phyloP scores from a whole-genome alignment of 1,284 basidiomycete genomes.

The Sparassis latifolia region DNA sequence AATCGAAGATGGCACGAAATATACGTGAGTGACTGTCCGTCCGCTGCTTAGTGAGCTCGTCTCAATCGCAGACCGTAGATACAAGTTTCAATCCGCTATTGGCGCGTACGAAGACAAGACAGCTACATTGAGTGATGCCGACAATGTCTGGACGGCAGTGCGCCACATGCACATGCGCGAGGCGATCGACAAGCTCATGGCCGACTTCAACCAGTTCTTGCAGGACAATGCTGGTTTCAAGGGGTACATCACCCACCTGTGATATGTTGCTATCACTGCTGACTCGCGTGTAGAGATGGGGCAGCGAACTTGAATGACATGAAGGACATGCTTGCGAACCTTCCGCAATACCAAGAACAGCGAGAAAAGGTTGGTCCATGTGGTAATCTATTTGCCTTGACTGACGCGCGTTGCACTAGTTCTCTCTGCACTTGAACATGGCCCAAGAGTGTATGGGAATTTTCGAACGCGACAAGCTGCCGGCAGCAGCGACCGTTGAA shows the following conservation, averaged over 20 bases:
- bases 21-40: constrained; percentile 54
- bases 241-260: constrained; percentile 35
- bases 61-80: constrained; percentile 37
- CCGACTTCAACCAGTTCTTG: constrained; percentile 90
- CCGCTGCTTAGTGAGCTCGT: neutral
- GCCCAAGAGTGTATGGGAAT: constrained; percentile 95
- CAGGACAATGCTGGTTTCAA: constrained; percentile 92
- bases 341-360: constrained; percentile 95
- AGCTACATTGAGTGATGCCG: constrained; percentile 78
- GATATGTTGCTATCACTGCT: neutral
- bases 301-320: constrained; percentile 91
- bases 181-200: constrained; percentile 94
- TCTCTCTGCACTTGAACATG: constrained; percentile 95
- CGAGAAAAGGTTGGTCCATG: constrained; percentile 73
- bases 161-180: constrained; percentile 99
- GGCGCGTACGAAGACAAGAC: constrained; percentile 86
- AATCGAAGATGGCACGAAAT: constrained; percentile 81
- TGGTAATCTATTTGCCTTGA: neutral
- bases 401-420: constrained; percentile 41
- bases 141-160: constrained; percentile 88
- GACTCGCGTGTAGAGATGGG: constrained; percentile 47
- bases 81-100: constrained; percentile 81
- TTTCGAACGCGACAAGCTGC: constrained; percentile 86
- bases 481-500: constrained; percentile 87
- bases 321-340: constrained; percentile 96